A percentile compares a stretch with the other conserved stretches of the same genome.
phyloP scores from a whole-genome alignment of 768 basidiomycete species.

The Rhizopogon roseolus region DNA sequence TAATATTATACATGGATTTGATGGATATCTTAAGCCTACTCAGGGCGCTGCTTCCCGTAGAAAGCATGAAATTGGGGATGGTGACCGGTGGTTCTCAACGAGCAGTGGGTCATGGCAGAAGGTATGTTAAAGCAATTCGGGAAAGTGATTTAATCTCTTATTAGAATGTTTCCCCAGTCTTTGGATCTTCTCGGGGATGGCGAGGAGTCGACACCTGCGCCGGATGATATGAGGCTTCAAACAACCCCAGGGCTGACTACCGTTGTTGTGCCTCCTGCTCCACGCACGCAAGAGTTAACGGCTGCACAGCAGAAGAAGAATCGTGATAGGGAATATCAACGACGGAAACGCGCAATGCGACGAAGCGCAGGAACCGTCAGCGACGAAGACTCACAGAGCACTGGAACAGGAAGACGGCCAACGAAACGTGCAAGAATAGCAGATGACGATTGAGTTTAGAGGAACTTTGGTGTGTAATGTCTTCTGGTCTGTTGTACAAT shows the following conservation, averaged over 20 bases:
- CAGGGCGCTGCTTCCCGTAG: conserved; percentile 47
- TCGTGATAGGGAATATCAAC: conserved; percentile 78
- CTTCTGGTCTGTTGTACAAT: conserved; percentile 6
- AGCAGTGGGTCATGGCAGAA: conserved; percentile 77
- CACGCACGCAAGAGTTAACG: conserved; percentile 59
- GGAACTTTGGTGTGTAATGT: not conserved
- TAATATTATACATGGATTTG: conserved; percentile 86
- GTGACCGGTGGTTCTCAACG: conserved; percentile 77
- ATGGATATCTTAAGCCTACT: conserved; percentile 77
- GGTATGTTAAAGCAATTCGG: conserved; percentile 30
- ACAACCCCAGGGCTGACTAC: conserved; percentile 73
- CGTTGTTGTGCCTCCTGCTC: conserved; percentile 71
- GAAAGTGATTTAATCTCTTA: not conserved
- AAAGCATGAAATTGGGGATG: conserved; percentile 71
- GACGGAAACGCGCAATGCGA: conserved; percentile 64
- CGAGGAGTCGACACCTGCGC: conserved; percentile 55
- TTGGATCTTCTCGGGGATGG: conserved; percentile 71
- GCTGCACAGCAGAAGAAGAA: conserved; percentile 73
- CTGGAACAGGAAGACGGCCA: conserved; percentile 50
- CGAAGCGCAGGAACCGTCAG: conserved; percentile 65
- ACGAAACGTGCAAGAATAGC: conserved; percentile 63
- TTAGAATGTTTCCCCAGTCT: conserved; percentile 42
- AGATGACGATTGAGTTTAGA: conserved; percentile 52
- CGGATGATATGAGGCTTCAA: conserved; percentile 62
- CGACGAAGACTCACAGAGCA: conserved; percentile 58